Evolutionary conservation across 306 rosid genomes (phyloP).

Genomic region (Pyrus pyrifolia): DNA sequence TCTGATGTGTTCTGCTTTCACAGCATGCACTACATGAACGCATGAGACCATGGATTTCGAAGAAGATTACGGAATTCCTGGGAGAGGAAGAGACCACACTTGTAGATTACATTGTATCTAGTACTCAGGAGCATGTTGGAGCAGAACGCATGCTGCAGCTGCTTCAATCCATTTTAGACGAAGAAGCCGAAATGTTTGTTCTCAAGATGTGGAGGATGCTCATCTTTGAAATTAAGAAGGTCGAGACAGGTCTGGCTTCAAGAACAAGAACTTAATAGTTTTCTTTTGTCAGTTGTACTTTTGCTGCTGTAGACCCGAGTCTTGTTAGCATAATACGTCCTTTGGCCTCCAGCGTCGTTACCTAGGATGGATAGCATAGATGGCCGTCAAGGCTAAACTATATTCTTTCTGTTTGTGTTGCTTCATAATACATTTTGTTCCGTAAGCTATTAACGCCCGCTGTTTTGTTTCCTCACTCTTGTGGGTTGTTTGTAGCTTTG

Average conservation of each 20-base stretch:
- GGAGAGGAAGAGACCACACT: constrained; percentile 94
- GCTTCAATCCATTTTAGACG: constrained; percentile 89
- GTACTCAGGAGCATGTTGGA: constrained; percentile 87
- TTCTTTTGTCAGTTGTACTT: not conserved
- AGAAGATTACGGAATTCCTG: constrained; percentile 81
- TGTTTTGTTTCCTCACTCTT: constrained; percentile 2
- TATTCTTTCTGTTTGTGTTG: constrained; percentile 5
- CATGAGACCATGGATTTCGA: constrained; percentile 98
- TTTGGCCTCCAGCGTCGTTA: not conserved
- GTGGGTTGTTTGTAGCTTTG: not conserved
- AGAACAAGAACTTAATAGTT: constrained; percentile 42
- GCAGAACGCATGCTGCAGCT: constrained; percentile 94
- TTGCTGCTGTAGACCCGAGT: not conserved
- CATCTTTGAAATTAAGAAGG: constrained; percentile 96
- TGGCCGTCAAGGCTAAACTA: not conserved
- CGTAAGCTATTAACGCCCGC: constrained; percentile 10
- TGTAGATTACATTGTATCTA: constrained; percentile 90
- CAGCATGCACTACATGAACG: constrained; percentile 91
- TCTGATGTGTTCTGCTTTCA: constrained; percentile 7
- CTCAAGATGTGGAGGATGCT: constrained; percentile 99
- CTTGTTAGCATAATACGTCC: not conserved
- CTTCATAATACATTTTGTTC: not conserved
- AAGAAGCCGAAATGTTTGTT: constrained; percentile 99
- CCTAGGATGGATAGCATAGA: not conserved
- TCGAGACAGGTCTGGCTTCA: constrained; percentile 72